Evolutionary conservation across 768 basidiomycete genomes (phyloP).

Genomic region (Cystobasidium tubakii): DNA sequence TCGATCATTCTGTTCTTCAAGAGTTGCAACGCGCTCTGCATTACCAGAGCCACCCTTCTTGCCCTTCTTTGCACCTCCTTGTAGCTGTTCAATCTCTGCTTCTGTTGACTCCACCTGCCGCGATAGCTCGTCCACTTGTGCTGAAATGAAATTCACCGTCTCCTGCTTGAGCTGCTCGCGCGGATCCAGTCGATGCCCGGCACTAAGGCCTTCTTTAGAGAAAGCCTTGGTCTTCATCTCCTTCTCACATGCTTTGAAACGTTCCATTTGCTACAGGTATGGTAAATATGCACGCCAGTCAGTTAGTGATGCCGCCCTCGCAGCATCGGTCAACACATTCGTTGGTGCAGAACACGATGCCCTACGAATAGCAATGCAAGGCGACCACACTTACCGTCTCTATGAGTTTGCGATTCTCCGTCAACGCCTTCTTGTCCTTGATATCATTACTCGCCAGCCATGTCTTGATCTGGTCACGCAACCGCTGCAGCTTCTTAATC

Average conservation of each 20-base stretch:
- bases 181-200: slow-evolving; percentile 88
- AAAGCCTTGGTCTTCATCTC: slow-evolving; percentile 99
- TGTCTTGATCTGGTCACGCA: slow-evolving; percentile 83
- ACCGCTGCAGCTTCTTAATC: slow-evolving; percentile 86
- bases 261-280: slow-evolving; percentile 91
- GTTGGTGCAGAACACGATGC: neutral
- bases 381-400: slow-evolving; percentile 64
- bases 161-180: slow-evolving; percentile 95
- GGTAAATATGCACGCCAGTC: slow-evolving; percentile 29
- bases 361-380: neutral
- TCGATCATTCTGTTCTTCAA: slow-evolving; percentile 84
- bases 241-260: slow-evolving; percentile 99
- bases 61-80: slow-evolving; percentile 71
- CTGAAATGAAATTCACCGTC: slow-evolving; percentile 71
- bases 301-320: neutral
- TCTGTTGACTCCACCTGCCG: slow-evolving; percentile 90
- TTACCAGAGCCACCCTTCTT: slow-evolving; percentile 58
- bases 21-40: slow-evolving; percentile 65
- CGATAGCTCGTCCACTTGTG: slow-evolving; percentile 80
- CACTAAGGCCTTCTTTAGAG: slow-evolving; percentile 94
- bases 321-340: neutral
- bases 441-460: slow-evolving; percentile 98
- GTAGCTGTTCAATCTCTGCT: slow-evolving; percentile 83
- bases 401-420: slow-evolving; percentile 91
- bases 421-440: slow-evolving; percentile 87